These are phyloP conservation scores for Saturnispora dispora DNA, from an alignment of 805 yeast genomes.

Conservation along the genomic window DNA sequence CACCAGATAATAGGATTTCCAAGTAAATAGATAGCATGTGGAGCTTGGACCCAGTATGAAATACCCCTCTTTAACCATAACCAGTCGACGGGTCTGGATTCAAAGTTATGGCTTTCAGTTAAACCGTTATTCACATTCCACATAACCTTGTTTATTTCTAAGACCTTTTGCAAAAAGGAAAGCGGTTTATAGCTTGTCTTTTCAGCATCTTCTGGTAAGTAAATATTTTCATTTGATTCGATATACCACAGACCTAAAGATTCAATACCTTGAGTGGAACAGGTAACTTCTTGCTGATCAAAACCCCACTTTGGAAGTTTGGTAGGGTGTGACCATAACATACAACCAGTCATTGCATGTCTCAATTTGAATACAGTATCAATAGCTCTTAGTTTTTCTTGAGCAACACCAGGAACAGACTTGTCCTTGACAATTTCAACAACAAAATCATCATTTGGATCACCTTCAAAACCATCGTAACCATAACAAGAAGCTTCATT, in stretches of 20 bases:
- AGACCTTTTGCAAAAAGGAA: constrained; percentile 48
- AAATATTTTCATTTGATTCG: constrained; percentile 54
- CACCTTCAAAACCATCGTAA: constrained; percentile 66
- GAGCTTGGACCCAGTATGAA: constrained; percentile 62
- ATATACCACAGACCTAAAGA: constrained; percentile 62
- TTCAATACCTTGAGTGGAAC: constrained; percentile 62
- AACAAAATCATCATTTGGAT: constrained; percentile 74
- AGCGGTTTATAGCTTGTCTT: constrained; percentile 45
- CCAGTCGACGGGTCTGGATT: constrained; percentile 67
- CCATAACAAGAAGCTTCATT: constrained; percentile 77
- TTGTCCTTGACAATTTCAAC: constrained; percentile 57
- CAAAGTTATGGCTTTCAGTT: constrained; percentile 61
- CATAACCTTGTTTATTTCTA: constrained; percentile 64
- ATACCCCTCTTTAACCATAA: constrained; percentile 70
- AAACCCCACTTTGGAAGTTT: constrained; percentile 79
- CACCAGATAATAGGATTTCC: constrained; percentile 84
- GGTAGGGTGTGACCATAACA: constrained; percentile 63
- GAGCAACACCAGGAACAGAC: constrained; percentile 44
- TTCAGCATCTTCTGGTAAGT: constrained; percentile 36
- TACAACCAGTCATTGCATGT: constrained; percentile 75
- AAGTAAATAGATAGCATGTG: constrained; percentile 50
- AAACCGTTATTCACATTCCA: constrained; percentile 68
- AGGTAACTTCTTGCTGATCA: constrained; percentile 76
- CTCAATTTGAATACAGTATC: constrained; percentile 63
- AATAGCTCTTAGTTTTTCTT: constrained; percentile 49